A percentile compares a stretch with the other conserved stretches of the same genome.
Evolutionary conservation across 2,329 filamentous ascomycete genomes (phyloP).

Genomic region (Fusarium multiceps): DNA sequence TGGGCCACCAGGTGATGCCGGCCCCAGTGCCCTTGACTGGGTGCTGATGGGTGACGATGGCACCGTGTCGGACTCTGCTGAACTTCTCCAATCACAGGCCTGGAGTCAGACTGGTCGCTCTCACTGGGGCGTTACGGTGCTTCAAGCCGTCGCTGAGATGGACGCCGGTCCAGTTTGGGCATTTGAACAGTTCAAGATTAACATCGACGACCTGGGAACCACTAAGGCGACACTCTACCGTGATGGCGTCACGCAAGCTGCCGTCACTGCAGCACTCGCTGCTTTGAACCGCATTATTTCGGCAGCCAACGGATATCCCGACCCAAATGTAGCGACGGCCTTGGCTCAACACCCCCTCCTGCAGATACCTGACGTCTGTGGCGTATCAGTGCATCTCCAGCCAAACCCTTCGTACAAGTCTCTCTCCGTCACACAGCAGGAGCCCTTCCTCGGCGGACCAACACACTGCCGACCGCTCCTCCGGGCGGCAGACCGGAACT

Average conservation of each 20-base stretch:
- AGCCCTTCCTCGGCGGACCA: conserved; percentile 8
- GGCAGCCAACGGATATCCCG: neutral
- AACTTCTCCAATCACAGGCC: conserved; percentile 18
- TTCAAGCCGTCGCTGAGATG: conserved; percentile 33
- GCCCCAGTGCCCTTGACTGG: conserved; percentile 33
- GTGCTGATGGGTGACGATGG: conserved; percentile 33
- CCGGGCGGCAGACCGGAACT: conserved; percentile 16
- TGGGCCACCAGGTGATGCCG: conserved; percentile 30
- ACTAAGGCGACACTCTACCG: conserved; percentile 33
- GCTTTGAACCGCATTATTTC: conserved; percentile 14
- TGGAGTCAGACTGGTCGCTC: conserved; percentile 26
- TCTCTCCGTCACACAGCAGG: conserved; percentile 7
- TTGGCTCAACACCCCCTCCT: neutral
- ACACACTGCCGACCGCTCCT: conserved; percentile 21
- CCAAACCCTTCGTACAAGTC: neutral
- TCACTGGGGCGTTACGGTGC: conserved; percentile 35
- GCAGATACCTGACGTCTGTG: neutral
- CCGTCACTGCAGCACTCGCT: conserved; percentile 17
- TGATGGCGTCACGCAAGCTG: conserved; percentile 17
- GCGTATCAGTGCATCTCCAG: conserved; percentile 4
- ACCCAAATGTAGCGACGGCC: neutral
- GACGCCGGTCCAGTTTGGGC: conserved; percentile 35
- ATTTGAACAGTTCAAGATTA: conserved; percentile 30
- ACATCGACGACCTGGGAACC: conserved; percentile 18
- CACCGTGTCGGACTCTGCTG: conserved; percentile 3